A percentile compares a stretch with the other conserved stretches of the same genome.
phyloP scores from a whole-genome alignment of 106 monocot species.

The Apostasia shenzhenica region DNA sequence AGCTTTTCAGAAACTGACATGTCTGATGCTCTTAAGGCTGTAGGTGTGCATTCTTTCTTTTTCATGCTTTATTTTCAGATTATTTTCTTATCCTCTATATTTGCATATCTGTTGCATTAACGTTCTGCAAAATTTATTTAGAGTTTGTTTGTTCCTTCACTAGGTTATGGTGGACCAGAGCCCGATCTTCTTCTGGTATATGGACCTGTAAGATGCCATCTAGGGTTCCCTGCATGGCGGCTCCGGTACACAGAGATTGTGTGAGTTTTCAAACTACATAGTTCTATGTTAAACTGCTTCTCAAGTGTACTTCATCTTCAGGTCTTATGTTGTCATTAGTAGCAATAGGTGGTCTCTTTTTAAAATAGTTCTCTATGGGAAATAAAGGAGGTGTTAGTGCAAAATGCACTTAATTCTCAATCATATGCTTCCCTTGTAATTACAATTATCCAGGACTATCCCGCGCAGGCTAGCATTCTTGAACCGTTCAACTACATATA shows the following conservation, averaged over 20 bases:
- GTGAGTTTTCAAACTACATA: slow-evolving; percentile 32
- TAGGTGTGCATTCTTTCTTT: slow-evolving; percentile 41
- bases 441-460: too few species aligned
- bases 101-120: not conserved
- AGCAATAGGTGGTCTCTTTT: too few species aligned
- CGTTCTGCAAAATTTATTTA: not conserved
- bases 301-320: too few species aligned
- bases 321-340: too few species aligned
- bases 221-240: slow-evolving; percentile 98
- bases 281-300: too few species aligned
- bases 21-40: slow-evolving; percentile 43
- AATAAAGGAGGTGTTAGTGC: too few species aligned
- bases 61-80: not conserved
- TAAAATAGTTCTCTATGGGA: too few species aligned
- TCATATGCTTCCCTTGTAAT: too few species aligned
- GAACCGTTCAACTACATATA: too few species aligned
- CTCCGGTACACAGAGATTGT: slow-evolving; percentile 86
- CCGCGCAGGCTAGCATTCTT: too few species aligned
- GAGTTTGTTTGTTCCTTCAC: not conserved
- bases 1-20: slow-evolving; percentile 67
- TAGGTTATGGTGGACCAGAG: slow-evolving; percentile 74
- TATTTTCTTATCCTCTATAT: not conserved
- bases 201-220: slow-evolving; percentile 83
- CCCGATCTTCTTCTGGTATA: slow-evolving; percentile 79
- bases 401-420: too few species aligned